Conservation (phyloP, 140 eudicot genomes). For the Flaveria floridana region DNA sequence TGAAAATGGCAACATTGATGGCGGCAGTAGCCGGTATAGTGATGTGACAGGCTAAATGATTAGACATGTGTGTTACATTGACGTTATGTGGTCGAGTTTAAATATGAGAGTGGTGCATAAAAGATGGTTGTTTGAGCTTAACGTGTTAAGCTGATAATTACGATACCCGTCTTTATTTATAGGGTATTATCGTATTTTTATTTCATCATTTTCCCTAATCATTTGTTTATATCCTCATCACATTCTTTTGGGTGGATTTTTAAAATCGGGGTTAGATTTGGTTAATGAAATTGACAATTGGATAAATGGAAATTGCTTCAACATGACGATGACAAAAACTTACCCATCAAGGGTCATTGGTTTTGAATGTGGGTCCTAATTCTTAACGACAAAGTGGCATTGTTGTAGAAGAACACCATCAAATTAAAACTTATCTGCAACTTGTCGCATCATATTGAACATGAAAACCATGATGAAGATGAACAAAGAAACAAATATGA, state of each 20-base stretch:
- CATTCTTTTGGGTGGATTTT: not conserved
- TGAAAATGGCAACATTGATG: too few relatives aligned
- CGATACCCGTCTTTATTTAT: not conserved
- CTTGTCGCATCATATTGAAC: not conserved
- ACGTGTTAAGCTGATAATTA: not conserved
- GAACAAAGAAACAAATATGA: not conserved
- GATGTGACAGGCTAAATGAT: too few relatives aligned
- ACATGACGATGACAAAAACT: not conserved
- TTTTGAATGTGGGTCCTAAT: constrained; percentile 11
- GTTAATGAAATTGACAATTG: constrained; percentile 10
- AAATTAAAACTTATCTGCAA: not conserved
- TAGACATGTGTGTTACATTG: too few relatives aligned
- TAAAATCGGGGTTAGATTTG: not conserved
- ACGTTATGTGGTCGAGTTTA: too few relatives aligned
- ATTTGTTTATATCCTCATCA: too few relatives aligned
- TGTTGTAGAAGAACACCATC: not conserved
- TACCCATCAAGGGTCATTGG: not conserved
- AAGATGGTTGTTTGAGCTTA: not conserved
- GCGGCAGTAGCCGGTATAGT: too few relatives aligned
- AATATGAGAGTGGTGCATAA: too few relatives aligned
- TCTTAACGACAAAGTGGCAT: not conserved
- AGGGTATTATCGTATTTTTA: too few relatives aligned
- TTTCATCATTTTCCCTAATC: too few relatives aligned
- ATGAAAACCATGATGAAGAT: not conserved
- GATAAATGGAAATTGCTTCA: not conserved